Evolutionary conservation across 23 red algal genomes (phyloP).

Genomic region (Gracilaria caudata): DNA sequence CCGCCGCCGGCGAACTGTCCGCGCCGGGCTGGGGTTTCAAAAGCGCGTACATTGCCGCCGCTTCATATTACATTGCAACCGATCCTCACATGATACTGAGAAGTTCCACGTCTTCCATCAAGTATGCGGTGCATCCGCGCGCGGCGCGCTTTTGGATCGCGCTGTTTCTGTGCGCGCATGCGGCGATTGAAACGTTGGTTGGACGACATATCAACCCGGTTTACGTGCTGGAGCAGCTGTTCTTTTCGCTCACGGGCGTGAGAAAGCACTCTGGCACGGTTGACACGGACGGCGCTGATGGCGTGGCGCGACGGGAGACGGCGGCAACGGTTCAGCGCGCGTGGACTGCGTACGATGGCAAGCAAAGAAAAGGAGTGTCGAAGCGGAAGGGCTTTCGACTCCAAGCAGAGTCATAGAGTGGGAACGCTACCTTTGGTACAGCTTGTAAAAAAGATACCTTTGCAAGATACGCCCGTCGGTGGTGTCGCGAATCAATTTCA

Average conservation of each 20-base stretch:
- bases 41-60: slow-evolving; percentile 69
- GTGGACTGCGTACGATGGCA: neutral
- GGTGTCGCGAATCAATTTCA: no score
- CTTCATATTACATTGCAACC: slow-evolving; percentile 65
- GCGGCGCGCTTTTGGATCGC: slow-evolving; percentile 47
- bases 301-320: neutral
- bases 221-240: slow-evolving; percentile 30
- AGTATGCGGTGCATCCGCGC: neutral
- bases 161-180: slow-evolving; percentile 52
- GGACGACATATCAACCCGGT: slow-evolving; percentile 52
- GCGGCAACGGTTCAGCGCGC: neutral
- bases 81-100: slow-evolving; percentile 42
- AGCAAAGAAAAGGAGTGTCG: neutral
- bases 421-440: no score
- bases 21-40: slow-evolving; percentile 78
- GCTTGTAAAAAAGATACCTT: no score
- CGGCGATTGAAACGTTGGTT: slow-evolving; percentile 49
- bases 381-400: neutral
- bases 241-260: slow-evolving; percentile 42
- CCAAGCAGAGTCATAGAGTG: neutral
- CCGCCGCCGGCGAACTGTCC: slow-evolving; percentile 61
- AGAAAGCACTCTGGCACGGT: neutral
- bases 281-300: neutral
- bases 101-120: neutral
- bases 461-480: no score